Base-by-base conservation (phyloP, 768 basidiomycete species). In the Chlorophyllum brunneum region DNA sequence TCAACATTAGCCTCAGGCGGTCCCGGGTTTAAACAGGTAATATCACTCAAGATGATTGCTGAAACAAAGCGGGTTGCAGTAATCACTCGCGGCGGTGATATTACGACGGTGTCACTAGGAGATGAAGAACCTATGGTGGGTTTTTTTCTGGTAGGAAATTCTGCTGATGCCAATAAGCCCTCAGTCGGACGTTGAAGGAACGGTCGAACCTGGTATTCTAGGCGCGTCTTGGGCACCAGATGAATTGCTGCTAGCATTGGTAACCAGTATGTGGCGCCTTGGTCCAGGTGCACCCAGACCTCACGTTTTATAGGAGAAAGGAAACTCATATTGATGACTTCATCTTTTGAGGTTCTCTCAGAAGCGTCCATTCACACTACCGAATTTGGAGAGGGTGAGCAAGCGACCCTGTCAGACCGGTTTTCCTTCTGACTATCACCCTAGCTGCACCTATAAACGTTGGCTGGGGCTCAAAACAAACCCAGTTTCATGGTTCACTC, bases 391-490 rank as follows among this genome's bases (percentile, higher is more conserved):
- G 86, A 95, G 78, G 92, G 91, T 85, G 55, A 13, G 59, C 40
- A 16, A 13, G 11, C 34, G 40, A 1, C 31, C 10, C 6, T 30
- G 5, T n/a, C 8, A 16, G 36, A 20, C 36, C 39, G 4, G n/a
- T 40, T 40, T 18, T 4, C 16, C 44, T 44, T 43, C 27, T 40
- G 23, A 15, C 16, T 39, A 44, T 54, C 26, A 59, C 27, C 13
- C 4, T 59, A 92, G 93, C 93, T 64, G 81, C 85, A 22, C 91
- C 90, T 2, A 92, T 98, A 61, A 92, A 95, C 60, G 92, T 98
- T 54, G 97, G 97, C 13, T 99, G 97, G 97, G 97, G 97, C 34
- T 89, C 90, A 1, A 95, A 95, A 63, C 79, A 89, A 65, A 98
- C 97, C 0, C 97, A 99, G 62, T 99, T 99, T 64, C 94, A 98